Evolutionary conservation across 441 rosid species (phyloP).

Genomic region (Mallotus repandus): DNA sequence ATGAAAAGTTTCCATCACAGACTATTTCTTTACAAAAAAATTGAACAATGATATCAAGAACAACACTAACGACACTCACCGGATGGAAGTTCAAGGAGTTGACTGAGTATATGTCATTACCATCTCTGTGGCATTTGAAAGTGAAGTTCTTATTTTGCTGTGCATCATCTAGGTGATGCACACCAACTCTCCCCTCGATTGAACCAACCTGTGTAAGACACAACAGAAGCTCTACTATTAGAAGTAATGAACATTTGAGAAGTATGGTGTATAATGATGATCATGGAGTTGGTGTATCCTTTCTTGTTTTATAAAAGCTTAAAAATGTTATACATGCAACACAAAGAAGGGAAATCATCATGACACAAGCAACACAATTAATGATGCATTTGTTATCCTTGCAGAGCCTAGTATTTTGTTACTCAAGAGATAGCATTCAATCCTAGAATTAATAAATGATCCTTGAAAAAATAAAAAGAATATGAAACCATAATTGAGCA

Average conservation of each 20-base stretch:
- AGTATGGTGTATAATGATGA: not conserved
- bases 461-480: not conserved
- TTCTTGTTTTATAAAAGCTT: not conserved
- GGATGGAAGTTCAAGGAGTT: conserved; percentile 95
- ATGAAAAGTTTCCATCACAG: not conserved
- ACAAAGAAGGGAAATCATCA: not conserved
- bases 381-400: not conserved
- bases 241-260: not conserved
- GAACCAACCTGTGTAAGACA: conserved; percentile 69
- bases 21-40: not conserved
- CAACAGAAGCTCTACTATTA: conserved; percentile 9
- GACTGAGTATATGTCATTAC: conserved; percentile 79
- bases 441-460: not conserved
- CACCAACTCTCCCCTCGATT: conserved; percentile 95
- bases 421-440: not conserved
- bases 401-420: not conserved
- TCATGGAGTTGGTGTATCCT: not conserved
- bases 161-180: conserved; percentile 92
- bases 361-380: not conserved
- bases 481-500: conserved; percentile 13
- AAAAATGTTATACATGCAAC: not conserved
- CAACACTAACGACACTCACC: conserved; percentile 41
- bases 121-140: conserved; percentile 93
- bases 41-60: not conserved
- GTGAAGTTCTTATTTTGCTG: conserved; percentile 81